Conservation (phyloP, 768 basidiomycete species). For the Cytidiella melzeri region DNA sequence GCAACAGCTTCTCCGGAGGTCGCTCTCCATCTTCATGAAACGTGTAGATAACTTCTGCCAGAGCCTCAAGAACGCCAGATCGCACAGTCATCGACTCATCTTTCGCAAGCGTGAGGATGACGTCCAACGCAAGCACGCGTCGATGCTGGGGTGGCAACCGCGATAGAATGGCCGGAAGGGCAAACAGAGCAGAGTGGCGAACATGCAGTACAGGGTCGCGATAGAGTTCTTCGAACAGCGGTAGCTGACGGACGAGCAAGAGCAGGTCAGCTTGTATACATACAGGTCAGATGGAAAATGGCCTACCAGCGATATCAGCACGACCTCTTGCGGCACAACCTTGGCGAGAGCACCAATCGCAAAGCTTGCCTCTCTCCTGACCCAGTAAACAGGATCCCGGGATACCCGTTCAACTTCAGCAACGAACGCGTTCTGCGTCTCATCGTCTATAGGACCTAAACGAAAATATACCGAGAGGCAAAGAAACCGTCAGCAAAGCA, state of each 20-base stretch:
- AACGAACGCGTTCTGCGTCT: conserved; percentile 59
- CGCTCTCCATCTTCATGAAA: conserved; percentile 62
- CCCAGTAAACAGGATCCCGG: conserved; percentile 65
- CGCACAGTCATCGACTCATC: conserved; percentile 69
- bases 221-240: conserved; percentile 67
- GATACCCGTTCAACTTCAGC: conserved; percentile 67
- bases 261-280: neutral
- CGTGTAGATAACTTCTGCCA: conserved; percentile 85
- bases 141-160: conserved; percentile 56
- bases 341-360: conserved; percentile 87
- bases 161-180: conserved; percentile 72
- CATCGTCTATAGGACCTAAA: conserved; percentile 48
- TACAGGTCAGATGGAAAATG: conserved; percentile 5
- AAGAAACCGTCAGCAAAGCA: conserved; percentile 1
- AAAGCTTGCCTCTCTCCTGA: conserved; percentile 80
- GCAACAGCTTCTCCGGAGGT: conserved; percentile 69
- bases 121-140: conserved; percentile 57
- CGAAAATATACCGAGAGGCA: conserved; percentile 9
- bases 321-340: conserved; percentile 71
- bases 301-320: conserved; percentile 56
- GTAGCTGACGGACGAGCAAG: conserved; percentile 54
- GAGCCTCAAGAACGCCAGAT: conserved; percentile 73
- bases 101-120: conserved; percentile 52
- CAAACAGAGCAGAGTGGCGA: conserved; percentile 80
- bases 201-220: conserved; percentile 75